phyloP scores from a whole-genome alignment of 2,329 filamentous ascomycete species.

The Exophiala dermatitidis region DNA sequence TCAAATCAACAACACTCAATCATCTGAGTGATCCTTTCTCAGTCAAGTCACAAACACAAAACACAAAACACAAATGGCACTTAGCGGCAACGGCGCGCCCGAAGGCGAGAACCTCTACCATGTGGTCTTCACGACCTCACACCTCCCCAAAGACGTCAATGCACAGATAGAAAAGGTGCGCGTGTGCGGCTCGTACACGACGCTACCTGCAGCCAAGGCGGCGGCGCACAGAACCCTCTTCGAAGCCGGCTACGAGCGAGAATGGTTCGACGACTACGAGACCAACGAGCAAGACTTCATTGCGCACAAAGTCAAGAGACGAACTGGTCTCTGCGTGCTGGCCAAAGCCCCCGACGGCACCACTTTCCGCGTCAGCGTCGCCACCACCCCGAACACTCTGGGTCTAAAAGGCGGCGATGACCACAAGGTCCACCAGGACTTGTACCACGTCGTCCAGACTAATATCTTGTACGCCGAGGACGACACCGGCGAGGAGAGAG shows the following conservation, averaged over 20 bases:
- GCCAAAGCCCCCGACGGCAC: conserved; percentile 28
- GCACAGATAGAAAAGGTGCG: conserved; percentile 27
- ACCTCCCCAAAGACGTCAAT: conserved; percentile 27
- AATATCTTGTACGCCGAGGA: conserved; percentile 25
- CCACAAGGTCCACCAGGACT: conserved; percentile 24
- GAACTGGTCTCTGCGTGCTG: conserved; percentile 25
- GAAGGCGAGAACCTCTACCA: conserved; percentile 26
- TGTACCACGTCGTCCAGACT: conserved; percentile 30
- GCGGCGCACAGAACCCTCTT: conserved; percentile 29
- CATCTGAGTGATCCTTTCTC: neutral
- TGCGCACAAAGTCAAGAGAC: conserved; percentile 16
- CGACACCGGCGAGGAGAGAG: conserved; percentile 21
- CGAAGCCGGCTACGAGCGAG: conserved; percentile 30
- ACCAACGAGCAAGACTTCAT: conserved; percentile 20
- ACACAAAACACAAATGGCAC: conserved; percentile 7
- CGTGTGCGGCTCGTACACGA: conserved; percentile 28
- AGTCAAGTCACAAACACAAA: neutral
- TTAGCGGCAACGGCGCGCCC: conserved; percentile 8
- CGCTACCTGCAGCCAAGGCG: conserved; percentile 25
- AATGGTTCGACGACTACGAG: conserved; percentile 29
- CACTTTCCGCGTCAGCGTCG: conserved; percentile 27
- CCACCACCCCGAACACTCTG: conserved; percentile 25
- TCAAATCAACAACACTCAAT: neutral
- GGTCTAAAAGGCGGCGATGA: conserved; percentile 20
- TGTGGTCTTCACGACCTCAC: conserved; percentile 26